Evolutionary conservation across 352 stramenopile genomes (phyloP).

Genomic region (Phytophthora podocarpi): DNA sequence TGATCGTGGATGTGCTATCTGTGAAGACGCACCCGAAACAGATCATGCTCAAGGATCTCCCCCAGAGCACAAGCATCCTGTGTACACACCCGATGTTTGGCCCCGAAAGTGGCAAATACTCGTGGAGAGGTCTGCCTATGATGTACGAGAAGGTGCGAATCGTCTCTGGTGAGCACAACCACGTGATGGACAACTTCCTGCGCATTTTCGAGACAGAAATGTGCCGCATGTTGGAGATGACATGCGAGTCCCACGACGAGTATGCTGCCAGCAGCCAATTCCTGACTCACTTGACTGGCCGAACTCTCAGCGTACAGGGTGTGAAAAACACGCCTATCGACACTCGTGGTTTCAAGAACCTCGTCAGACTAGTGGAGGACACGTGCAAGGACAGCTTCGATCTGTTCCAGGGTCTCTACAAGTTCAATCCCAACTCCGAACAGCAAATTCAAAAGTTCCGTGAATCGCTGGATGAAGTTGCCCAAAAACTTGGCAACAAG

Average conservation of each 20-base stretch:
- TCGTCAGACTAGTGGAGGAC: conserved; percentile 96
- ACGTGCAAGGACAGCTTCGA: conserved; percentile 98
- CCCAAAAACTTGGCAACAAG: conserved; percentile 41
- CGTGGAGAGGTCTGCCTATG: conserved; percentile 95
- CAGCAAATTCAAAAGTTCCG: conserved; percentile 82
- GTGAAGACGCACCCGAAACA: conserved; percentile 98
- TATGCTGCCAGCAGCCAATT: conserved; percentile 98
- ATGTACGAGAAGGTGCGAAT: conserved; percentile 96
- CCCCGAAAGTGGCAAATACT: conserved; percentile 94
- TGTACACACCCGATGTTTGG: conserved; percentile 99
- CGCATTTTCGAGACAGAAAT: conserved; percentile 96
- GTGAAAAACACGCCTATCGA: conserved; percentile 93
- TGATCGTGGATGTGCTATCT: conserved; percentile 97
- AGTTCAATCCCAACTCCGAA: conserved; percentile 94
- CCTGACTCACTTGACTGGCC: conserved; percentile 97
- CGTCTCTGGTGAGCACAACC: conserved; percentile 51
- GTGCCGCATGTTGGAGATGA: conserved; percentile 97
- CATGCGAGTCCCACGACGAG: conserved; percentile 95
- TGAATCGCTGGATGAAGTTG: conserved; percentile 62
- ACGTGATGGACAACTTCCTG: conserved; percentile 91
- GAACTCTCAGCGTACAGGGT: conserved; percentile 93
- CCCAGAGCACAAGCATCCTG: conserved; percentile 91
- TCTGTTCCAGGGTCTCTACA: conserved; percentile 98
- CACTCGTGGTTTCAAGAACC: conserved; percentile 96
- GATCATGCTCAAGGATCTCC: conserved; percentile 92